Base-by-base conservation (phyloP, 2,329 filamentous ascomycete species). In the Diaporthe destruens region DNA sequence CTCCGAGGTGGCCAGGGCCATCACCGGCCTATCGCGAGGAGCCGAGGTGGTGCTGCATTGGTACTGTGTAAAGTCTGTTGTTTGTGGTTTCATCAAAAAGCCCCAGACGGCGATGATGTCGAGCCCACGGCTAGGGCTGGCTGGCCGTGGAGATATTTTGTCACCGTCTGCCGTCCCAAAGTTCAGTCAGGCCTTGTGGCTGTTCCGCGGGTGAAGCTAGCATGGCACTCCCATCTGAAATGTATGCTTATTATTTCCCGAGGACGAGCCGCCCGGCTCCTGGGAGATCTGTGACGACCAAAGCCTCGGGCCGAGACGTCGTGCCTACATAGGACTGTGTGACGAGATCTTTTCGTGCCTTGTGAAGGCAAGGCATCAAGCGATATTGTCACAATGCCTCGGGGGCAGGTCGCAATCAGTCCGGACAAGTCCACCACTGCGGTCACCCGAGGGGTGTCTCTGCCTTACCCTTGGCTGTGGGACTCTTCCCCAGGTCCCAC, bases 81-180 rank as follows among this genome's bases (percentile, higher is more conserved):
- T 34, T 65, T 51, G 29, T 25, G 61, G 61, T 65, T 65, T 65
- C 59, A 44, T 65, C 59, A 44, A 18, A 44, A 18, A 53, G 61
- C 6, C 59, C 44, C 29, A 39, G 44, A 39, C 29, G 32, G 61
- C 44, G 44, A 51, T 36, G 44, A 65, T 39, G 44, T 51, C 44
- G 44, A 44, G 32, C 44, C 34, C 44, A 39, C 1, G 14, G 29
- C 18, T 44, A 29, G 14, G 20, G 32, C 1, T 34, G 39, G 57
- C 14, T n/a, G 9, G 39, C 57, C 42, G 42, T 47, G 57, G 42
- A 47, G 25, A 25, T 11, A 12, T 12, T 25, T 34, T 29, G 42
- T 49, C 36, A 39, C 12, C 36, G 3, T 34, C 9, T 44, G 61
- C 42, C 49, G 36, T 29, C 2, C 29, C 5, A 29, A 5, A 29